Evolutionary conservation across 2,329 filamentous ascomycete species (phyloP).

Genomic region (Xylaria sp.): DNA sequence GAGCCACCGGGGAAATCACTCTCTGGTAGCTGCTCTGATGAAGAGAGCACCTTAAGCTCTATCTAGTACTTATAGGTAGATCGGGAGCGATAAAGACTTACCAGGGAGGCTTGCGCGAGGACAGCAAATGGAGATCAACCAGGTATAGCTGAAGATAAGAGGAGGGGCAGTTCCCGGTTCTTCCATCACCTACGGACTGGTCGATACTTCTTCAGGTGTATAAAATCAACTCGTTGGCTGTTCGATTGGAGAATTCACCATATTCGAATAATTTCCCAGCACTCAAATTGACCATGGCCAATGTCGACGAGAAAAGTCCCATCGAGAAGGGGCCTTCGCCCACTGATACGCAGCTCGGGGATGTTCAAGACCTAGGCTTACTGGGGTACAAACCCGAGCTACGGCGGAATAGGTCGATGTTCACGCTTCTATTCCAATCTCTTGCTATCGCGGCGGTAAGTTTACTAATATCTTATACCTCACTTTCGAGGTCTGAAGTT

Average conservation of each 20-base stretch:
- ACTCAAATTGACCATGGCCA: conserved; percentile 19
- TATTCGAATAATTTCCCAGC: neutral
- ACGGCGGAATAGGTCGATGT: conserved; percentile 67
- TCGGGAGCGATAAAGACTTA: conserved; percentile 3
- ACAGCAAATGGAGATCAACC: conserved; percentile 4
- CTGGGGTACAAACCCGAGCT: conserved; percentile 70
- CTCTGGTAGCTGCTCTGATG: neutral
- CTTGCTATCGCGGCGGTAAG: conserved; percentile 66
- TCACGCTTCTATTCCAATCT: conserved; percentile 70
- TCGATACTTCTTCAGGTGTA: neutral
- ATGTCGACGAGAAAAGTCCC: conserved; percentile 23
- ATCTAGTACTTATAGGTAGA: neutral
- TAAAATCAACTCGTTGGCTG: conserved; percentile 6
- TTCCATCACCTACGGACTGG: neutral
- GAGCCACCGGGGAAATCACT: conserved; percentile 7
- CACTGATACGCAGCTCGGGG: conserved; percentile 27
- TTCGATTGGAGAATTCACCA: neutral
- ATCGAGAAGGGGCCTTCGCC: conserved; percentile 27
- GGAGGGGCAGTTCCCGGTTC: conserved; percentile 23
- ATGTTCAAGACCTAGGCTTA: conserved; percentile 48
- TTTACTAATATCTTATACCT: neutral
- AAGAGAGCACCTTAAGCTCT: neutral
- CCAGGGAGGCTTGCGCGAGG: conserved; percentile 15
- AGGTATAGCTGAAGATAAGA: conserved; percentile 31
- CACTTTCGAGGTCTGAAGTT: conserved; percentile 13